These are phyloP conservation scores for Lactarius psammicola DNA, from an alignment of 768 basidiomycete genomes.

Conservation along the genomic window DNA sequence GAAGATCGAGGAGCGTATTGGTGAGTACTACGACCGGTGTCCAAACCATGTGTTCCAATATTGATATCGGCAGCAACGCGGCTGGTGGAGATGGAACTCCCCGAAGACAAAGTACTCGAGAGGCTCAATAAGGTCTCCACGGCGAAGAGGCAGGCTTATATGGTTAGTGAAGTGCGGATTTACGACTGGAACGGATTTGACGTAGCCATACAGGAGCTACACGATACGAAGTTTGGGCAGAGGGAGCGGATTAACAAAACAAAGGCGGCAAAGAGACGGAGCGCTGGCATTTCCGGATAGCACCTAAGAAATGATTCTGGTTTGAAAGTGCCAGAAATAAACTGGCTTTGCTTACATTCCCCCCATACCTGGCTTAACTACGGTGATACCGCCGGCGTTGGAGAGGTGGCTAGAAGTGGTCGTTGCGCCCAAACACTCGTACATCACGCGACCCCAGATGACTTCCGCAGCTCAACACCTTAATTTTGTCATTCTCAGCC, in stretches of 20 bases:
- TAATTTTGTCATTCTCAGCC: too few species aligned
- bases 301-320: neutral
- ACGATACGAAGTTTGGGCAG: slow-evolving; percentile 86
- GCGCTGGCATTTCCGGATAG: neutral
- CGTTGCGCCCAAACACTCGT: too few species aligned
- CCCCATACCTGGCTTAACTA: neutral
- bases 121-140: slow-evolving; percentile 86
- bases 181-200: slow-evolving; percentile 15
- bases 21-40: slow-evolving; percentile 46
- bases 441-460: too few species aligned
- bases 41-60: neutral
- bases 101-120: slow-evolving; percentile 80
- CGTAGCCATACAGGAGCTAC: slow-evolving; percentile 59
- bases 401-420: too few species aligned
- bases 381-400: too few species aligned
- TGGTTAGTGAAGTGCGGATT: slow-evolving; percentile 56
- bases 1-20: slow-evolving; percentile 81
- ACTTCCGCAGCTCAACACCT: too few species aligned
- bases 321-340: neutral
- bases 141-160: slow-evolving; percentile 89
- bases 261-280: slow-evolving; percentile 41
- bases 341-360: neutral
- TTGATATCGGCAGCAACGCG: slow-evolving; percentile 45
- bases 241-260: slow-evolving; percentile 79
- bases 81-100: slow-evolving; percentile 69